A percentile compares a stretch with the other conserved stretches of the same genome.
These are phyloP conservation scores for Colletotrichum lini DNA, from an alignment of 2,329 filamentous ascomycete genomes.

Conservation along the genomic window DNA sequence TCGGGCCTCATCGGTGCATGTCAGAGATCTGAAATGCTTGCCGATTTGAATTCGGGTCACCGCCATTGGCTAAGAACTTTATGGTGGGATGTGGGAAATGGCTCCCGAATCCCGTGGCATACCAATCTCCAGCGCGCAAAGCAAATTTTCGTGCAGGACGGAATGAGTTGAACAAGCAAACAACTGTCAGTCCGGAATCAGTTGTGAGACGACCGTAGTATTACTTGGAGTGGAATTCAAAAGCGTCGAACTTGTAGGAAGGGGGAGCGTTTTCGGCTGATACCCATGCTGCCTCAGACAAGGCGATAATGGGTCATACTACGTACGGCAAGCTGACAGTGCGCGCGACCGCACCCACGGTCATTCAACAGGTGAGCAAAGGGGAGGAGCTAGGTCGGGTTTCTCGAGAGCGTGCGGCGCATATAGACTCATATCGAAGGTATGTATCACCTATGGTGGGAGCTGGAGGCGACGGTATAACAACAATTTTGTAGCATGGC, in stretches of 20 bases:
- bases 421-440: slow-evolving; percentile 23
- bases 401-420: slow-evolving; percentile 15
- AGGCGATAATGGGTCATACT: slow-evolving; percentile 6
- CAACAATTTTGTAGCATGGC: not conserved
- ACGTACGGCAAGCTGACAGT: slow-evolving; percentile 29
- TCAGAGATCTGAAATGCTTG: not conserved
- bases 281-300: slow-evolving; percentile 24
- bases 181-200: not conserved
- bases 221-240: not conserved
- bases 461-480: slow-evolving; percentile 24
- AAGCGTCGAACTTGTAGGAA: slow-evolving; percentile 11
- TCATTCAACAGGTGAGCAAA: slow-evolving; percentile 22
- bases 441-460: slow-evolving; percentile 18
- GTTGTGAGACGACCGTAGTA: not conserved
- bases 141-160: not conserved
- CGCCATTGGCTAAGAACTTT: slow-evolving; percentile 17
- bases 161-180: not conserved
- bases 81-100: not conserved
- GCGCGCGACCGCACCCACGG: slow-evolving; percentile 20
- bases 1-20: not conserved
- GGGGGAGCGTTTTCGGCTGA: not conserved
- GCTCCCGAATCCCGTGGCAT: slow-evolving; percentile 11
- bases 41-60: slow-evolving; percentile 20
- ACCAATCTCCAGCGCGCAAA: not conserved
- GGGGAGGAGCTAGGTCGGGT: not conserved